Evolutionary conservation across 257 asterid species (phyloP).

Genomic region (Rehmannia glutinosa): DNA sequence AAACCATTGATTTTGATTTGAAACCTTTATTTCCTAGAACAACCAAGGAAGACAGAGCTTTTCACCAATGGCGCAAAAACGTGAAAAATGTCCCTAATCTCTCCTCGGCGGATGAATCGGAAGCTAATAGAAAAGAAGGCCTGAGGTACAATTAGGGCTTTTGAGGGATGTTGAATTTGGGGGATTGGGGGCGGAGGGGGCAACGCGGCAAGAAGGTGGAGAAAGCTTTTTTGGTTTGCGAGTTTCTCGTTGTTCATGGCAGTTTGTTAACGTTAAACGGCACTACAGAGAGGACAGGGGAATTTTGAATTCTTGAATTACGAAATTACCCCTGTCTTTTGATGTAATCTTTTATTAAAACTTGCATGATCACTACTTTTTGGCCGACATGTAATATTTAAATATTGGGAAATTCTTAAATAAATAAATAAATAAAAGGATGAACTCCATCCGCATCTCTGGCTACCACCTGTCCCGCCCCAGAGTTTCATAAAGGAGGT

Average conservation of each 20-base stretch:
- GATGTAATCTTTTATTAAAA: too few species aligned
- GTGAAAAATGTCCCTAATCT: conserved; percentile 7
- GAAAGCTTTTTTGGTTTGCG: conserved; percentile 28
- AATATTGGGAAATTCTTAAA: too few species aligned
- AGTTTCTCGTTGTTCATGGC: conserved; percentile 23
- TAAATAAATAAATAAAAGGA: too few species aligned
- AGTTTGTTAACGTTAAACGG: conserved; percentile 21
- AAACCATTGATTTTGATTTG: background rate
- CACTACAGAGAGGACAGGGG: background rate
- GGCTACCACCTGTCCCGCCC: too few species aligned
- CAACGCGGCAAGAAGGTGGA: conserved; percentile 19
- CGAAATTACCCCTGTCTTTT: conserved; percentile 21
- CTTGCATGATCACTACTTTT: too few species aligned
- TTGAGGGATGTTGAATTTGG: conserved; percentile 8
- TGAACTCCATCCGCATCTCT: too few species aligned
- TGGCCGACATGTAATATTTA: too few species aligned
- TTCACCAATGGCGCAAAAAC: background rate
- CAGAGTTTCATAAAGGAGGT: too few species aligned
- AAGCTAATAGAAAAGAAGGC: conserved; percentile 13
- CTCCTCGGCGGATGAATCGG: conserved; percentile 16
- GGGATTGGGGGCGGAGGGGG: conserved; percentile 26
- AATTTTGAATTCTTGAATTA: conserved; percentile 10
- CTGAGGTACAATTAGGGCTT: conserved; percentile 21
- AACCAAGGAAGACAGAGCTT: background rate
- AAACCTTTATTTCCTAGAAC: background rate